Base-by-base conservation (phyloP, 116 monocot species). In the Trichopus zeylanicus region DNA sequence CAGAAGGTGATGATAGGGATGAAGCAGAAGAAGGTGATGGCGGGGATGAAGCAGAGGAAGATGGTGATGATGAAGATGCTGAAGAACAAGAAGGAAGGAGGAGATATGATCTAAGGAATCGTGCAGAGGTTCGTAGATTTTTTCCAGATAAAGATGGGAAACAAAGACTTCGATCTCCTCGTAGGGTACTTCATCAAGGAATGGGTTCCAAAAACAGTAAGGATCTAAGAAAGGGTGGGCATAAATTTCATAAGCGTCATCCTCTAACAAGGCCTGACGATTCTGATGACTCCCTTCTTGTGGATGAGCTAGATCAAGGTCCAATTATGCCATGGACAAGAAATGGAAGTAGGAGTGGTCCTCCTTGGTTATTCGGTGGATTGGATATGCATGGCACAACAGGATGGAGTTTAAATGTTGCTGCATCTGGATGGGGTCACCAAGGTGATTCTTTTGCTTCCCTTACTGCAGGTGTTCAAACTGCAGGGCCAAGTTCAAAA, bases 231-330 rank as follows among this genome's bases (percentile, higher is more conserved):
- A 87, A 85, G 63, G 78, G 82, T 24, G 81, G 84, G 13, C 65
- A 87, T 39, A 82, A 85, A 59, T 74, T 84, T 54, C 81, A 85
- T 53, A 98, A 90, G 67, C 69, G 80, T 26, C 79, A 84, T 67
- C 79, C 82, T 13, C 64, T 88, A 13, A 63, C 79, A 56, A 78
- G 78, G 64, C 59, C 66, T 54, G 97, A 98, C 34, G 91, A 98
- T 73, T 98, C 97, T 57, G 97, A 98, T 75, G 97, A 98, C 63
- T 98, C 97, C 72, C 88, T 91, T 67, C 91, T 91, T 69, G 97
- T 98, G 42, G 87, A 91, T 80, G 97, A 98, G 61, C 29, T 89
- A 46, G 94, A 95, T 69, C 81, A 86, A 42, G 86, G 94, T 23
- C 94, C 89, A 37, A 61, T 69, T 46, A 67, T 84, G 51, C 94